Conservation (phyloP, 2,329 filamentous ascomycete species). For the Fusarium succisae region DNA sequence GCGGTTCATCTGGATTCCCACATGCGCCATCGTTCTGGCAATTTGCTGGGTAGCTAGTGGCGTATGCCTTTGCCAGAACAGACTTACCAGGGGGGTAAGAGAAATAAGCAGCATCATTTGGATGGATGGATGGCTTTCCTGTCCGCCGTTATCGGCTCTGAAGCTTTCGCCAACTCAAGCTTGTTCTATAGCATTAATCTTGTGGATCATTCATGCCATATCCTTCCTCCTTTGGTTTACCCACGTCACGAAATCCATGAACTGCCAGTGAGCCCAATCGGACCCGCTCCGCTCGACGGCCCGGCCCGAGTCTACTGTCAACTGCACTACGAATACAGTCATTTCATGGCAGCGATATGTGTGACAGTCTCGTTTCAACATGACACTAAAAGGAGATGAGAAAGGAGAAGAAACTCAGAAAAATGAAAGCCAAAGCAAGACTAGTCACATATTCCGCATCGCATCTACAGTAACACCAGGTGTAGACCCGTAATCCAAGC, state of each 20-base stretch:
- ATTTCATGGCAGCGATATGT: background rate
- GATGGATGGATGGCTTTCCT: background rate
- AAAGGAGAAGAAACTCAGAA: too few relatives aligned
- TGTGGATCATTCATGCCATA: background rate
- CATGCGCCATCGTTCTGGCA: background rate
- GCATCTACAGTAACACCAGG: background rate
- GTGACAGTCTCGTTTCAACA: background rate
- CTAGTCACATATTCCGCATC: background rate
- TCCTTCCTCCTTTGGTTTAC: background rate
- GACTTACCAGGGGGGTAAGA: background rate
- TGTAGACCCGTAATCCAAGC: background rate
- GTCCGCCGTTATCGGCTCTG: background rate
- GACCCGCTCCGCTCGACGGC: background rate
- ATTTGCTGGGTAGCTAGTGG: too few relatives aligned
- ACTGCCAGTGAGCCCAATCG: background rate
- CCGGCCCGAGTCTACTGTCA: background rate
- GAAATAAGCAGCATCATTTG: background rate
- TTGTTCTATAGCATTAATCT: background rate
- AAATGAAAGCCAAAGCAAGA: background rate
- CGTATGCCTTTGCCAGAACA: too few relatives aligned
- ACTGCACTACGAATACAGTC: background rate
- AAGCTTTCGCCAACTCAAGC: background rate
- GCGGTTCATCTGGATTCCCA: background rate
- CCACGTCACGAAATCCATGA: background rate
- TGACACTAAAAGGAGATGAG: accelerated